phyloP scores from a whole-genome alignment of 352 stramenopile species.

The Phytophthora nicotianae region DNA sequence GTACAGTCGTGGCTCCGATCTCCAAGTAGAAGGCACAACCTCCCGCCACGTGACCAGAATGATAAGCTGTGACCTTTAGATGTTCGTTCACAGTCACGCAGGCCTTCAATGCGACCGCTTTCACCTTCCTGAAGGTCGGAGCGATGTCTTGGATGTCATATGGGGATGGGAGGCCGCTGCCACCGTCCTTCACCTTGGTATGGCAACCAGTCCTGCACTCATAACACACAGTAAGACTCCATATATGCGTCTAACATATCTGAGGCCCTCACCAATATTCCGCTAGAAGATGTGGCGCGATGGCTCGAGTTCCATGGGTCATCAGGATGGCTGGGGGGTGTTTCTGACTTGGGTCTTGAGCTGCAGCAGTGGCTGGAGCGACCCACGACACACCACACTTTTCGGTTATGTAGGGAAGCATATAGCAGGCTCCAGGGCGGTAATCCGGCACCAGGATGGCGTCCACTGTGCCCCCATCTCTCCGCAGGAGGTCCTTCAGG shows the following conservation, averaged over 20 bases:
- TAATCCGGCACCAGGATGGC: slow-evolving; percentile 75
- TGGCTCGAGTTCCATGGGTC: slow-evolving; percentile 79
- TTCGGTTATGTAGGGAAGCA: slow-evolving; percentile 77
- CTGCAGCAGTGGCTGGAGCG: slow-evolving; percentile 1
- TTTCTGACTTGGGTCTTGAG: slow-evolving; percentile 32
- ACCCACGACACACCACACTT: slow-evolving; percentile 46
- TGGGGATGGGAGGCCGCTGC: slow-evolving; percentile 49
- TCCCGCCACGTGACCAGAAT: slow-evolving; percentile 77
- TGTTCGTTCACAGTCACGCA: slow-evolving; percentile 63
- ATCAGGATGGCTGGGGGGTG: slow-evolving; percentile 58
- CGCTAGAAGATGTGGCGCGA: slow-evolving; percentile 67
- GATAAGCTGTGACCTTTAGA: slow-evolving; percentile 81
- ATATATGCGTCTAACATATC: not conserved
- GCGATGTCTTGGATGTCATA: slow-evolving; percentile 72
- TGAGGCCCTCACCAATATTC: slow-evolving; percentile 66
- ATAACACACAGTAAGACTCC: slow-evolving; percentile 1
- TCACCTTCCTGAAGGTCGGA: slow-evolving; percentile 55
- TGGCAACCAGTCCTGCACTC: slow-evolving; percentile 47
- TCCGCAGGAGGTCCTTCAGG: slow-evolving; percentile 56
- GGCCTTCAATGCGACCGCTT: slow-evolving; percentile 57
- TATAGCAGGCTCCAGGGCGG: slow-evolving; percentile 67
- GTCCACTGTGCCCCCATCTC: slow-evolving; percentile 47
- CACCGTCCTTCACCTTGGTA: slow-evolving; percentile 46
- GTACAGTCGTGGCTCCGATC: slow-evolving; percentile 68
- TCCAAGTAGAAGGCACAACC: slow-evolving; percentile 82